Evolutionary conservation across 2,329 filamentous ascomycete genomes (phyloP), one percentile per base, ranked within the genome.

Genomic region (Apiospora saccharicola): DNA sequence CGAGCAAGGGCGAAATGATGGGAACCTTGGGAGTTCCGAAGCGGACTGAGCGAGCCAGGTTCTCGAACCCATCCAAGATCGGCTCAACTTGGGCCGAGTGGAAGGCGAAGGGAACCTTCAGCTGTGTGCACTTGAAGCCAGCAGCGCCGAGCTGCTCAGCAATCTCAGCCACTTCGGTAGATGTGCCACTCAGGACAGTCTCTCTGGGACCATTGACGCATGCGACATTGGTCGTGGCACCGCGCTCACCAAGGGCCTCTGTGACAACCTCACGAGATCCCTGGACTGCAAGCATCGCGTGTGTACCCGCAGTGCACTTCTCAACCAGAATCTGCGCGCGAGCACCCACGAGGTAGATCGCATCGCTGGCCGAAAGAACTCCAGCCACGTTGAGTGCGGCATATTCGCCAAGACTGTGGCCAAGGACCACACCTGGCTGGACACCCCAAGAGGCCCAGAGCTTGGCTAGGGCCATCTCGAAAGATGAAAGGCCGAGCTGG

Each of bases 181-280:
- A 82, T 13, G 79, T 77, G 13, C 87, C 88, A 73, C 89, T 90
- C n/a, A 96, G 85, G 1, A 96, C 94, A 13, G 91, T 95, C 79
- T 94, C 93, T 69, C 90, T 86, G 0, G 91, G 90, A 0, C 92
- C 90, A 76, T 97, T 97, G 79, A 94, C 88, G 83, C 94, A 96
- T 22, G 94, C 92, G 44, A 89, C 77, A 51, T 88, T 87, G 70
- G 86, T 79, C 6, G 81, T 82, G 76, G 75, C 71, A 1, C 79
- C 78, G 49, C 77, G 78, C n/a, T 80, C 85, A 75, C 82, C 82
- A 22, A 90, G 85, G 70, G 86, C 86, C 34, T 88, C 85, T 64
- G 82, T 85, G 72, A 91, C 88, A 6, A 87, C 84, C 37, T 90
- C 85, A 14, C 86, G 82, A 1, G 84, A 82, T 22, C 83, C 86